Evolutionary conservation across 805 yeast genomes (phyloP).

Genomic region (Diddensiella santjacobensis): DNA sequence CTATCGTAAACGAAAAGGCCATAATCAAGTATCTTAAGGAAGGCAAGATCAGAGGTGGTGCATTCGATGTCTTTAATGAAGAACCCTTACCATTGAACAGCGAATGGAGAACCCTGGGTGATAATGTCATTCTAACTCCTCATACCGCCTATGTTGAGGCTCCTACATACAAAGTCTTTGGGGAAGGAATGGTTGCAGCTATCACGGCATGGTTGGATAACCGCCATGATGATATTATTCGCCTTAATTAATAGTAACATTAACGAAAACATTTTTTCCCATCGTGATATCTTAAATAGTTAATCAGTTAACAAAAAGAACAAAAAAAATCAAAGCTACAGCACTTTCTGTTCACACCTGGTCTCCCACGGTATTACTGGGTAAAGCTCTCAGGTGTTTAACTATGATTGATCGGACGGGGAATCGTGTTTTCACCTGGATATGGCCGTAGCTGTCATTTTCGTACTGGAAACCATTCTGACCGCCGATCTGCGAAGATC

Average conservation of each 20-base stretch:
- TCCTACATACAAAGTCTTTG: conserved; percentile 13
- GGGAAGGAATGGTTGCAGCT: conserved; percentile 17
- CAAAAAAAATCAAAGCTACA: conserved; percentile 41
- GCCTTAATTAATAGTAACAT: background rate
- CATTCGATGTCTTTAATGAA: conserved; percentile 23
- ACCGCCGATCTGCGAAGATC: too few relatives aligned
- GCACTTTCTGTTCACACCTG: conserved; percentile 56
- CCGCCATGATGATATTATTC: conserved; percentile 5
- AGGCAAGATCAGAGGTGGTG: conserved; percentile 23
- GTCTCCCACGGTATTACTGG: conserved; percentile 57
- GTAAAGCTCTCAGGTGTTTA: conserved; percentile 56
- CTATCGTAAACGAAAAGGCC: conserved; percentile 23
- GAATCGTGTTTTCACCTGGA: conserved; percentile 58
- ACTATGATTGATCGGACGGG: conserved; percentile 61
- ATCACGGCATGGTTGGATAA: conserved; percentile 8
- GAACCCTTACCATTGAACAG: conserved; percentile 24
- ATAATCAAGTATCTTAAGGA: conserved; percentile 17
- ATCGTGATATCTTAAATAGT: too few relatives aligned
- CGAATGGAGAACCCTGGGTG: conserved; percentile 16
- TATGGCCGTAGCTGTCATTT: conserved; percentile 61
- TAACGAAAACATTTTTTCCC: too few relatives aligned
- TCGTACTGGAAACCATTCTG: too few relatives aligned
- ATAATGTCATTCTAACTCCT: conserved; percentile 23
- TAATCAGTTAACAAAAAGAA: background rate
- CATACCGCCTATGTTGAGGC: conserved; percentile 23